Percentiles rank a stretch among this genome's conserved stretches.
phyloP scores from a whole-genome alignment of 495 filamentous ascomycete species.

The Pyronema omphalodes region DNA sequence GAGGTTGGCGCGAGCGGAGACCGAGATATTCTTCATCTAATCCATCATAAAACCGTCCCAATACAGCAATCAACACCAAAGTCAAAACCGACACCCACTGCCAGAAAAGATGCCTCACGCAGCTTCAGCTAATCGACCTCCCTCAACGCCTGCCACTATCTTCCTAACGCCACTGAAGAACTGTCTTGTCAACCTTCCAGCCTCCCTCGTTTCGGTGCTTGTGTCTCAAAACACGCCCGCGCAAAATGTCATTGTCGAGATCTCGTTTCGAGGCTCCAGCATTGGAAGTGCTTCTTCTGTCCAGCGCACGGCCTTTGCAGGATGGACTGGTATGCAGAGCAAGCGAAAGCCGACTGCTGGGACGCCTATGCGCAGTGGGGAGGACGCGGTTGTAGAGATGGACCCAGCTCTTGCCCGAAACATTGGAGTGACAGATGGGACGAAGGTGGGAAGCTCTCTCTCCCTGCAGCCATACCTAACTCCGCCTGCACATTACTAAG shows the following conservation, averaged over 20 bases:
- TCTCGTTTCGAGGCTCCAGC: constrained; percentile 40
- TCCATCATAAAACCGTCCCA: too few relatives aligned
- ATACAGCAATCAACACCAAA: too few relatives aligned
- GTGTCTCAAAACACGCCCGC: constrained; percentile 78
- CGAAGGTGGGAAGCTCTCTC: constrained; percentile 50
- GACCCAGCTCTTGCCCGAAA: constrained; percentile 76
- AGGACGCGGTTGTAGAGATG: constrained; percentile 51
- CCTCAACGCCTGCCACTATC: constrained; percentile 28
- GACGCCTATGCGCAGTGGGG: constrained; percentile 4
- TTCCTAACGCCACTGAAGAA: constrained; percentile 70
- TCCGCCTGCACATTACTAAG: constrained; percentile 1
- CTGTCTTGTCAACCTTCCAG: constrained; percentile 82
- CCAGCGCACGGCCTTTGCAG: constrained; percentile 26
- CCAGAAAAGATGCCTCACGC: constrained; percentile 14
- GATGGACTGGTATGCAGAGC: constrained; percentile 96
- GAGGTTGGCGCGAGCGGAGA: neutral
- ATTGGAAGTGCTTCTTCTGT: constrained; percentile 53
- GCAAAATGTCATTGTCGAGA: constrained; percentile 90
- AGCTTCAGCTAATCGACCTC: constrained; percentile 11
- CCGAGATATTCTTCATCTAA: neutral
- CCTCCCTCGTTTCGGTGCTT: constrained; percentile 63
- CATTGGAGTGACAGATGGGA: constrained; percentile 62
- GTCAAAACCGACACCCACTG: neutral
- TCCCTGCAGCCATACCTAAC: too few relatives aligned
- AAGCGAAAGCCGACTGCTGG: constrained; percentile 39